Conservation (phyloP, 2,329 filamentous ascomycete genomes). For the Furcasterigmium furcatum region DNA sequence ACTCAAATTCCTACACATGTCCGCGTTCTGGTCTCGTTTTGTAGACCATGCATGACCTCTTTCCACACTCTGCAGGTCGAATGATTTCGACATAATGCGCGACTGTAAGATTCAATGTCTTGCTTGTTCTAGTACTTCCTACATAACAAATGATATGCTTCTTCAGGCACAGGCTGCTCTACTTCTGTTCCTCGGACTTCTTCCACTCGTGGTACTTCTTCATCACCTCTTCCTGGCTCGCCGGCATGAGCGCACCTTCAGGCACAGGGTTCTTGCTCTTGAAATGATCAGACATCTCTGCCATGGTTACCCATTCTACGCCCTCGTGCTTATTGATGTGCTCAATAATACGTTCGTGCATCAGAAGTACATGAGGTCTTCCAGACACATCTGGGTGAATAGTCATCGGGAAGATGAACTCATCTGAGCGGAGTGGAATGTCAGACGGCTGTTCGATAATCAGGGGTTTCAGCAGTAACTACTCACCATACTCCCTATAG, state of each 20-base stretch:
- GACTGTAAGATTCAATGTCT: no score
- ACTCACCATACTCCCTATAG: slow-evolving; percentile 59
- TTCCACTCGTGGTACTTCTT: slow-evolving; percentile 10
- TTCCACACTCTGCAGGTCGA: no score
- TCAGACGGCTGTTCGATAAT: no score
- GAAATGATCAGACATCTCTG: slow-evolving; percentile 69
- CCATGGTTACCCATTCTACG: slow-evolving; percentile 67
- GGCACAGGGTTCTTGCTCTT: slow-evolving; percentile 61
- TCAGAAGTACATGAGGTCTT: slow-evolving; percentile 67
- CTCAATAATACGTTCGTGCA: slow-evolving; percentile 70
- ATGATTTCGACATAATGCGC: no score
- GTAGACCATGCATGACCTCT: no score
- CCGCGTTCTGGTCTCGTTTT: no score
- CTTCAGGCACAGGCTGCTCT: slow-evolving; percentile 59
- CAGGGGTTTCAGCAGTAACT: background rate
- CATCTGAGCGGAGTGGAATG: no score
- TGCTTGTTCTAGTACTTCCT: no score
- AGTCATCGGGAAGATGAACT: slow-evolving; percentile 75
- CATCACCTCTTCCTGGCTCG: slow-evolving; percentile 18
- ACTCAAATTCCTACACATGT: no score
- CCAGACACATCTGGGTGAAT: slow-evolving; percentile 74
- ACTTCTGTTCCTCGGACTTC: slow-evolving; percentile 5
- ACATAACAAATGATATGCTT: no score
- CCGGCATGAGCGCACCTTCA: slow-evolving; percentile 58
- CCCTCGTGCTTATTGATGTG: slow-evolving; percentile 61